Evolutionary conservation across 257 asterid species (phyloP).

Genomic region (Perilla frutescens): DNA sequence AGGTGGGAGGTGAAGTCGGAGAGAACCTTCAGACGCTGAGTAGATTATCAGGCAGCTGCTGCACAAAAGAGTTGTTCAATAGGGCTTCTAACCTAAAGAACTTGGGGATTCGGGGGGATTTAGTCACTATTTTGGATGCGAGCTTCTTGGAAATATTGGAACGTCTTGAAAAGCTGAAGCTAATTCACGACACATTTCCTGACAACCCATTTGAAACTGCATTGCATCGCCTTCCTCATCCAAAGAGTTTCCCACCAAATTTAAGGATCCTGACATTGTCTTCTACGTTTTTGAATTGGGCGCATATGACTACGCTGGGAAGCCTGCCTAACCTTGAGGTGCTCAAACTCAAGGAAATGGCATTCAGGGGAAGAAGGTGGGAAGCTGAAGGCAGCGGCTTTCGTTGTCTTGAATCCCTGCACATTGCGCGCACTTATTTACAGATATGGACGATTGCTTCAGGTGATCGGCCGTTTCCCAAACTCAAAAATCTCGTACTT

Average conservation of each 20-base stretch:
- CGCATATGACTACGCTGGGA: conserved; percentile 24
- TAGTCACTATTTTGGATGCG: no score
- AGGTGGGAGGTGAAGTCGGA: conserved; percentile 10
- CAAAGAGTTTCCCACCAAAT: neutral
- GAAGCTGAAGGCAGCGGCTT: conserved; percentile 16
- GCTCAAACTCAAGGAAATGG: conserved; percentile 28
- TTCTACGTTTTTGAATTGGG: conserved; percentile 26
- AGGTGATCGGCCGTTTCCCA: neutral
- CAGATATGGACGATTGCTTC: conserved; percentile 34
- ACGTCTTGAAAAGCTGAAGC: neutral
- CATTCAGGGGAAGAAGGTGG: conserved; percentile 39
- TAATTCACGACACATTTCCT: neutral
- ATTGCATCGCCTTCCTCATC: neutral
- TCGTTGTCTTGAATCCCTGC: neutral
- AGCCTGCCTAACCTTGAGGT: conserved; percentile 27
- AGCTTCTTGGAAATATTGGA: neutral
- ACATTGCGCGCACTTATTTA: conserved; percentile 5
- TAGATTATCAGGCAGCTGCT: neutral
- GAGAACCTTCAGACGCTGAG: conserved; percentile 35
- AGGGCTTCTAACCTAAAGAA: neutral
- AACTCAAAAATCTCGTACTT: conserved; percentile 27
- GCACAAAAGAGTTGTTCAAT: conserved; percentile 13
- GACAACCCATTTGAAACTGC: neutral
- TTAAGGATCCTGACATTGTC: neutral
- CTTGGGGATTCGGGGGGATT: neutral